These are phyloP conservation scores for Cutaneotrichosporon sp. DNA, from an alignment of 1,284 basidiomycete species.

Conservation along the genomic window DNA sequence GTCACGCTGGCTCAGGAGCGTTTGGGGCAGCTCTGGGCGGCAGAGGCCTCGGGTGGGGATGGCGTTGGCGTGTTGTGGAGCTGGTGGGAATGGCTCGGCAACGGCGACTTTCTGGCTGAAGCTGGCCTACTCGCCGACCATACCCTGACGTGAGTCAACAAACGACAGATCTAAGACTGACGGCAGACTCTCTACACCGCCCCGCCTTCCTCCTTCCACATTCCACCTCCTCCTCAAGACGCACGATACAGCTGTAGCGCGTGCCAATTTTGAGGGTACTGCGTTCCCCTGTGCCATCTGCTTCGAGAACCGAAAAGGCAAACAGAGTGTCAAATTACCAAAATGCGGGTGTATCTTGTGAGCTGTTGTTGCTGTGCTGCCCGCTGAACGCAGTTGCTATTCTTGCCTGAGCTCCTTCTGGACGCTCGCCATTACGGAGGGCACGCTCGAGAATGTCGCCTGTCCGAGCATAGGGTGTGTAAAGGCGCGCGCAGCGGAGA, in stretches of 20 bases:
- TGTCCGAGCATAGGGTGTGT: constrained; percentile 49
- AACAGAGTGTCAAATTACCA: constrained; percentile 41
- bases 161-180: neutral
- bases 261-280: constrained; percentile 41
- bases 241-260: constrained; percentile 35
- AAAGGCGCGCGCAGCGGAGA: constrained; percentile 34
- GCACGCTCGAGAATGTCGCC: constrained; percentile 45
- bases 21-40: constrained; percentile 22
- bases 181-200: neutral
- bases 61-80: constrained; percentile 37
- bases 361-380: neutral
- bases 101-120: constrained; percentile 36
- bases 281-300: constrained; percentile 51
- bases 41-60: neutral
- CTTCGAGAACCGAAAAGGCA: constrained; percentile 49
- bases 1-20: constrained; percentile 10
- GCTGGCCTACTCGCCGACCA: constrained; percentile 24
- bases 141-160: neutral
- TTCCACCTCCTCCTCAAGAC: constrained; percentile 41
- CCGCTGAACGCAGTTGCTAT: constrained; percentile 26
- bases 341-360: constrained; percentile 46
- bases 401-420: constrained; percentile 48
- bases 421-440: constrained; percentile 49
- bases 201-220: constrained; percentile 24
- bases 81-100: constrained; percentile 50